Base-by-base conservation (phyloP, 106 monocot species). In the Allium sativum region DNA sequence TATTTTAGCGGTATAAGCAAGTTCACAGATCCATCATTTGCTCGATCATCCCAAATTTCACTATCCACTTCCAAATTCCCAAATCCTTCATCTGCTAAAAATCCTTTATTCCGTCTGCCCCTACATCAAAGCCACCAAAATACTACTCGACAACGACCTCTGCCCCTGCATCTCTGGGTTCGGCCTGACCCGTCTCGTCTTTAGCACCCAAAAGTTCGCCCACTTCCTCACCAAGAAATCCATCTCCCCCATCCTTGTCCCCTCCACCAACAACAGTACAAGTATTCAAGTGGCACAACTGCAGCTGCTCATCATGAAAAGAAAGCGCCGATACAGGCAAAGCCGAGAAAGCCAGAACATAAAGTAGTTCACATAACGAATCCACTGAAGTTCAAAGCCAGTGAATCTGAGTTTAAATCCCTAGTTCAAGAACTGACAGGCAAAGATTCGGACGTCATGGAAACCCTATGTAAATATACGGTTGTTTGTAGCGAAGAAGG, bases 361-460 rank as follows among this genome's bases (percentile, higher is more conserved):
- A 96, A 74, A 90, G 85, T 93, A 9, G 93, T 79, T 12, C 74
- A 82, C 82, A 78, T 86, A 61, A 75, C 86, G 21, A 82, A 79
- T 66, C 86, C 86, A 9, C 21, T 86, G 70, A 62, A 57, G 78
- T 69, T 87, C 45, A 79, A 65, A n/a, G 53, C 76, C 40, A 73
- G 46, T 52, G 64, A 72, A 44, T 57, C 68, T 40, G 70, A 82
- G 69, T 87, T 87, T 76, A 75, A 76, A 47, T 69, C 21, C 55
- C 52, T 79, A 42, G 82, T 82, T 17, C 82, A 87, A 71, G 73
- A 76, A 67, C 82, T 87, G 73, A 87, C 86, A 48, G 86, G 86
- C 31, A 65, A 58, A 22, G 69, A 87, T 64, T 75, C 82, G 66
- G 68, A 79, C 73, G 58, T 70, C 58, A 12, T 62, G 71, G 40